Evolutionary conservation across 345 rosid species (phyloP).

Genomic region (Salix udensis): DNA sequence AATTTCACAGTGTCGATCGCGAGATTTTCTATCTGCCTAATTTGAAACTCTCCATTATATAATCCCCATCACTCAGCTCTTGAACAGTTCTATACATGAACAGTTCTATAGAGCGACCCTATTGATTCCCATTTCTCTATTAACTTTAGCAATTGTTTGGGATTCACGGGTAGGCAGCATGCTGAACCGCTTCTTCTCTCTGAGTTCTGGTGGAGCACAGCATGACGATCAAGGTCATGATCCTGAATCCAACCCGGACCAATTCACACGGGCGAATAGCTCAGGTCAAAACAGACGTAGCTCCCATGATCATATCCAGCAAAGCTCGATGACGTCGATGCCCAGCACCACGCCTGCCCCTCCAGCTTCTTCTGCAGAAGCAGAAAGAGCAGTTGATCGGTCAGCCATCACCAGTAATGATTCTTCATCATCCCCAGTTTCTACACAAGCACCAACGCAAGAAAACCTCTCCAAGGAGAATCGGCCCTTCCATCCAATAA

Average conservation of each 20-base stretch:
- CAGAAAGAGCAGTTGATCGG: background rate
- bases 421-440: background rate
- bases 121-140: background rate
- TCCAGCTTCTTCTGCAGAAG: background rate
- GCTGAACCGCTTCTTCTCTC: background rate
- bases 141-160: too few relatives aligned
- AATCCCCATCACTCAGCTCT: too few relatives aligned
- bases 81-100: too few relatives aligned
- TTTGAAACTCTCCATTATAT: too few relatives aligned
- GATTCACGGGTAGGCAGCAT: too few relatives aligned
- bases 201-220: background rate
- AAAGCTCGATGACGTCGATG: background rate
- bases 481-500: background rate
- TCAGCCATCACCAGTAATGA: too few relatives aligned
- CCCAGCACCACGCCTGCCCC: background rate
- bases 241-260: background rate
- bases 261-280: background rate
- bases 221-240: background rate
- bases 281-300: background rate
- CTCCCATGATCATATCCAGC: background rate
- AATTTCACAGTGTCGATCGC: too few relatives aligned
- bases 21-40: too few relatives aligned
- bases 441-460: background rate
- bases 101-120: background rate
- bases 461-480: background rate